phyloP scores from a whole-genome alignment of 495 filamentous ascomycete genomes.

The Penicillium cosmopolitanum region DNA sequence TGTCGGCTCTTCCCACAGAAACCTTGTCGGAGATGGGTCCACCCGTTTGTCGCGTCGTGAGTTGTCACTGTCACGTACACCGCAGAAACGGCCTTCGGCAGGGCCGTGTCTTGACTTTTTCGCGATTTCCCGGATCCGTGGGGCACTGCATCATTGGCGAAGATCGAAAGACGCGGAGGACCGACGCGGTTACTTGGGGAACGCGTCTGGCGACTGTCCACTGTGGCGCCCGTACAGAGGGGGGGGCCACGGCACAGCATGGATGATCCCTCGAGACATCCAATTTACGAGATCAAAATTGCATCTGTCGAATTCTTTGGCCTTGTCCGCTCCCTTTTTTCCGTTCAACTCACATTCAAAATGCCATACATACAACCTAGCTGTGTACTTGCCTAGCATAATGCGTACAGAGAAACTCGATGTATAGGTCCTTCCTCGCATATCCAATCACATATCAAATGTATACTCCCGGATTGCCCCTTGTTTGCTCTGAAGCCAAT shows the following conservation, averaged over 20 bases:
- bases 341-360: background rate
- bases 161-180: slow-evolving; percentile 29
- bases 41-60: slow-evolving; percentile 10
- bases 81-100: slow-evolving; percentile 18
- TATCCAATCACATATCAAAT: slow-evolving; percentile 1
- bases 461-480: slow-evolving; percentile 7
- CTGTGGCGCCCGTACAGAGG: slow-evolving; percentile 1
- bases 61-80: slow-evolving; percentile 22
- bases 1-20: background rate
- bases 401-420: background rate
- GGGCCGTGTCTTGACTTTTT: slow-evolving; percentile 7
- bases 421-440: slow-evolving; percentile 1
- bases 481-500: background rate
- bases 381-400: too few species aligned
- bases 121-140: slow-evolving; percentile 28
- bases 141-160: slow-evolving; percentile 30
- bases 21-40: slow-evolving; percentile 5
- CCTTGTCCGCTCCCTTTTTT: too few species aligned
- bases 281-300: background rate
- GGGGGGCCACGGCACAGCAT: slow-evolving; percentile 18
- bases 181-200: slow-evolving; percentile 39
- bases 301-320: background rate
- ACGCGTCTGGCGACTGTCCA: slow-evolving; percentile 29
- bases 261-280: slow-evolving; percentile 1
- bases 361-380: background rate